Evolutionary conservation across 2,329 filamentous ascomycete genomes (phyloP), one percentile per base, ranked within the genome.

Genomic region (Exophiala spinifera): DNA sequence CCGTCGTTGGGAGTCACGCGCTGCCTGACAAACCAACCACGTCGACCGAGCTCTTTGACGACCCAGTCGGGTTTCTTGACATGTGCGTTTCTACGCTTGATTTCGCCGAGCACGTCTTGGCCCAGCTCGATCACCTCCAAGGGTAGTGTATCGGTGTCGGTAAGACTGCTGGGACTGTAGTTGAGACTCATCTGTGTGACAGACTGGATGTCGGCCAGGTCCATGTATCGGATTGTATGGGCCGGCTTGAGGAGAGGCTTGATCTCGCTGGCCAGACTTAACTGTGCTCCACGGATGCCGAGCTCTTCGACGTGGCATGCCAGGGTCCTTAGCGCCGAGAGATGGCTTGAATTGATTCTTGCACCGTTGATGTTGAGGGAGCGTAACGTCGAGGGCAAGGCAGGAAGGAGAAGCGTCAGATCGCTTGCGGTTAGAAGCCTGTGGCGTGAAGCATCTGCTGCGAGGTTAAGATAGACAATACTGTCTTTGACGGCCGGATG

Each of bases 351-450:
- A 33, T 80, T 79, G 78, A 92, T 86, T 66, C 81, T 82, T 65
- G 85, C 86, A 23, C 89, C 89, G 61, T 88, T 88, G 34, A 94
- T 72, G 66, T 86, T 91, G 45, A 94, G 77, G 2, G 87, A 91
- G 56, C 82, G 82, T 13, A 94, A 78, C 2, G 85, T 84, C 10
- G 71, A 65, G 0, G 88, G 88, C 6, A 94, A 78, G 10, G 77
- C 67, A 0, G 84, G 82, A 1, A 94, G 77, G 8, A 94, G 77
- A 39, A 74, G 75, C 33, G 82, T 78, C 36, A 92, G 72, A 56
- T 91, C 82, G 3, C 81, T 76, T 63, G 81, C 81, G 52, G 83
- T 82, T 13, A 94, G 76, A 37, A 91, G 76, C 64, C 90, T 81
- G 68, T 88, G 85, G 61, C 84, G 87, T 51, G 85, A 83, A 13